Percentiles rank a stretch among this genome's conserved stretches.
These are phyloP conservation scores for Digitaria exilis DNA, from an alignment of 202 grass and related monocot genomes.

Conservation along the genomic window DNA sequence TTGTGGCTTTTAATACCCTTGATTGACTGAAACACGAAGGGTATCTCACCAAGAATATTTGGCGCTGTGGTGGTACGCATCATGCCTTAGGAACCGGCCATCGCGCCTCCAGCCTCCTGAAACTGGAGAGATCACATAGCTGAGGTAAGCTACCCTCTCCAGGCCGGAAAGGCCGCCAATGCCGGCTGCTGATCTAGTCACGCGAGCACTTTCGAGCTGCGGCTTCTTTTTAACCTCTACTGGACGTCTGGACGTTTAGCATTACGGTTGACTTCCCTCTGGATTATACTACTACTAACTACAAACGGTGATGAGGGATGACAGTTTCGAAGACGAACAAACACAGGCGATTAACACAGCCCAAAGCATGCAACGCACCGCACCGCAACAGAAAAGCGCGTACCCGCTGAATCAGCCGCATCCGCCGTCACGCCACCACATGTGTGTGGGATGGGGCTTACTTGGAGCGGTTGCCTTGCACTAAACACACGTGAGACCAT, in stretches of 20 bases:
- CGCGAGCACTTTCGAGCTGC: neutral
- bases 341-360: neutral
- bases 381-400: conserved; percentile 13
- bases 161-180: conserved; percentile 33
- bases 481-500: neutral
- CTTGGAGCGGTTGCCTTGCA: neutral
- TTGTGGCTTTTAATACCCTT: neutral
- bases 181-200: neutral
- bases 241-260: neutral
- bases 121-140: neutral
- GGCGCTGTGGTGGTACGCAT: neutral
- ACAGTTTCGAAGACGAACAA: neutral
- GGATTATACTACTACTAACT: neutral
- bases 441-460: neutral
- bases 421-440: neutral
- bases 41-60: neutral
- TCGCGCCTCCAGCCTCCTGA: neutral
- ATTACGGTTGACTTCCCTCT: neutral
- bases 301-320: neutral
- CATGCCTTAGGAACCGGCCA: neutral
- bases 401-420: conserved; percentile 7
- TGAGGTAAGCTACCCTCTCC: neutral
- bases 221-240: neutral
- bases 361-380: neutral
- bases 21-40: neutral